Evolutionary conservation across 768 basidiomycete species (phyloP).

Genomic region (Auriculariales sp.): DNA sequence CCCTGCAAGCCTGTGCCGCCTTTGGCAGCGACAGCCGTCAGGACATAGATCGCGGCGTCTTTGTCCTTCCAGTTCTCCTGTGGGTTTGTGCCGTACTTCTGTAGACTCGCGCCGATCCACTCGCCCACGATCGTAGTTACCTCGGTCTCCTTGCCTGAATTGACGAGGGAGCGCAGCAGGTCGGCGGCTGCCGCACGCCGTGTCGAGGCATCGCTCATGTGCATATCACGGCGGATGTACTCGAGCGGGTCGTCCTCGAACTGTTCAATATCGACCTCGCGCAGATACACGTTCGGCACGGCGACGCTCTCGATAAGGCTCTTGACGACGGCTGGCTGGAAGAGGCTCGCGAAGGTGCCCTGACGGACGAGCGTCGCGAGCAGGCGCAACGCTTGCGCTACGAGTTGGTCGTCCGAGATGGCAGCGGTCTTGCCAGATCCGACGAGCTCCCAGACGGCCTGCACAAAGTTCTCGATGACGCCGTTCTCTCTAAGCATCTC

Average conservation of each 20-base stretch:
- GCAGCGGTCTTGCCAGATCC: constrained; percentile 48
- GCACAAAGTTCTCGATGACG: constrained; percentile 61
- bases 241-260: constrained; percentile 97
- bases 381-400: constrained; percentile 82
- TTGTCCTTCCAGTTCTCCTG: constrained; percentile 75
- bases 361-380: constrained; percentile 86
- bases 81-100: constrained; percentile 40
- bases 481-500: constrained; percentile 54
- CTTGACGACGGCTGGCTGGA: constrained; percentile 64
- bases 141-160: constrained; percentile 46
- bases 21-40: constrained; percentile 86
- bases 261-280: constrained; percentile 83
- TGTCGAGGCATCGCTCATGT: constrained; percentile 65
- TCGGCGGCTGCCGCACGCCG: constrained; percentile 89
- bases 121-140: constrained; percentile 75
- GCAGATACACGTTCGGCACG: constrained; percentile 79
- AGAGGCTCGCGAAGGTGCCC: constrained; percentile 64
- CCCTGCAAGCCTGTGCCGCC: constrained; percentile 86
- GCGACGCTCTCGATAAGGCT: constrained; percentile 81
- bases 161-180: constrained; percentile 82
- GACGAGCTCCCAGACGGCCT: constrained; percentile 81
- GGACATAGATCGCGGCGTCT: constrained; percentile 81
- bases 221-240: constrained; percentile 77
- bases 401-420: constrained; percentile 57
- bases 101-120: constrained; percentile 70